Evolutionary conservation across 2,329 filamentous ascomycete genomes (phyloP).

Genomic region (Cladosporium sp.): DNA sequence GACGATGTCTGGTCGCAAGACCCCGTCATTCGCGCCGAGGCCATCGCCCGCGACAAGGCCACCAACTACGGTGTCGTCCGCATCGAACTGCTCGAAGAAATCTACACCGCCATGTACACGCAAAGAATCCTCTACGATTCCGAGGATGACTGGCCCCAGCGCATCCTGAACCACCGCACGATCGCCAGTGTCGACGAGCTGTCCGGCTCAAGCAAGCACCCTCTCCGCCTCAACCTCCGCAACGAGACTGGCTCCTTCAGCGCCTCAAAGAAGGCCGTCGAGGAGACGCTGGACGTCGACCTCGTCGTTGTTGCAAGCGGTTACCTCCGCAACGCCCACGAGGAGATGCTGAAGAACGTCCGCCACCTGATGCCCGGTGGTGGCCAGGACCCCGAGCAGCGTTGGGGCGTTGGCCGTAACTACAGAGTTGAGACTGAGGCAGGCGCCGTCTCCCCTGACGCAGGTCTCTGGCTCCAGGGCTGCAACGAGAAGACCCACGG

Average conservation of each 20-base stretch:
- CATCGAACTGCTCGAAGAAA: slow-evolving; percentile 79
- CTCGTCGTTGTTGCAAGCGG: slow-evolving; percentile 83
- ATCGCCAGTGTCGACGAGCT: slow-evolving; percentile 51
- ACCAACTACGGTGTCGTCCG: slow-evolving; percentile 96
- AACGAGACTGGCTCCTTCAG: slow-evolving; percentile 43
- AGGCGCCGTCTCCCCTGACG: slow-evolving; percentile 62
- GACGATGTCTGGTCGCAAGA: slow-evolving; percentile 69
- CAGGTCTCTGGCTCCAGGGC: slow-evolving; percentile 87
- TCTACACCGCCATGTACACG: slow-evolving; percentile 84
- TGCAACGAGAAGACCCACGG: slow-evolving; percentile 92
- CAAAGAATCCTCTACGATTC: slow-evolving; percentile 67
- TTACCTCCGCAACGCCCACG: slow-evolving; percentile 72
- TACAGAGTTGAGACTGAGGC: slow-evolving; percentile 71
- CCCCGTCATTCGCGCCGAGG: slow-evolving; percentile 55
- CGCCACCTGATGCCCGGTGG: slow-evolving; percentile 60
- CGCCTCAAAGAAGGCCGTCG: slow-evolving; percentile 33
- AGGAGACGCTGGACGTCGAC: slow-evolving; percentile 69
- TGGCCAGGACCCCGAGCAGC: slow-evolving; percentile 36
- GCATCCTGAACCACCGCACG: slow-evolving; percentile 66
- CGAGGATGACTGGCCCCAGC: slow-evolving; percentile 76
- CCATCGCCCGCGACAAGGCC: slow-evolving; percentile 65
- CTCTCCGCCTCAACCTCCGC: slow-evolving; percentile 57
- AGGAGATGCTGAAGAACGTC: slow-evolving; percentile 66
- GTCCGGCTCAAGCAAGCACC: slow-evolving; percentile 33
- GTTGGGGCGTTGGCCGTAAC: slow-evolving; percentile 66